Percentiles rank a stretch among this genome's conserved stretches.
These are phyloP conservation scores for Botrytis galanthina DNA, from an alignment of 2,329 filamentous ascomycete species.

Conservation along the genomic window DNA sequence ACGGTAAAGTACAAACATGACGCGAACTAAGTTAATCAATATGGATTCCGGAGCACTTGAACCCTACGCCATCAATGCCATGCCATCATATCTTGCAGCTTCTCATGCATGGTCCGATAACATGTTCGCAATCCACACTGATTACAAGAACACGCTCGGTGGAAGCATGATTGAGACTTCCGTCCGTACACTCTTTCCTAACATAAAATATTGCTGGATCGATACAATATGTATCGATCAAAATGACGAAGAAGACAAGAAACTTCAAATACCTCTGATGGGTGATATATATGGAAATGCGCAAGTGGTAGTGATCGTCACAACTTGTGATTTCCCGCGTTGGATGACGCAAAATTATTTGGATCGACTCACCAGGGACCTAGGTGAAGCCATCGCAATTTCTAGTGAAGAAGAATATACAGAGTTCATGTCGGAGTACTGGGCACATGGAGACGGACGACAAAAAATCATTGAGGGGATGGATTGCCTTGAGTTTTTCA, in stretches of 20 bases:
- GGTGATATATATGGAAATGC: constrained; percentile 22
- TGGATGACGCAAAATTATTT: constrained; percentile 11
- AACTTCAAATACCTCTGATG: constrained; percentile 24
- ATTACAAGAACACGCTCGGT: constrained; percentile 6
- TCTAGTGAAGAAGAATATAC: neutral
- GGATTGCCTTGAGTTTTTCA: constrained; percentile 18
- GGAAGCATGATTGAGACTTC: constrained; percentile 14
- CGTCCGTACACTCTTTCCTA: constrained; percentile 13
- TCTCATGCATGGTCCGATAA: constrained; percentile 18
- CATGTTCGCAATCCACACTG: constrained; percentile 13
- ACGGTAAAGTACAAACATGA: neutral
- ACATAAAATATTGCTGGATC: constrained; percentile 21
- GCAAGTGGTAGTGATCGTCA: constrained; percentile 6
- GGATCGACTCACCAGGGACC: constrained; percentile 8
- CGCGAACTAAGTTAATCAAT: constrained; percentile 6
- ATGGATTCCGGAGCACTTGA: constrained; percentile 15
- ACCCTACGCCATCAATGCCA: constrained; percentile 1
- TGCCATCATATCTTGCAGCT: constrained; percentile 19
- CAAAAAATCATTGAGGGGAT: constrained; percentile 17
- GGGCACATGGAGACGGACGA: constrained; percentile 4
- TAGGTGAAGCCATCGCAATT: constrained; percentile 12
- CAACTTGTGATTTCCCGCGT: constrained; percentile 14
- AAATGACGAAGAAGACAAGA: constrained; percentile 21
- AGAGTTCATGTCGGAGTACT: neutral
- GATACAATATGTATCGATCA: constrained; percentile 27